phyloP scores from a whole-genome alignment of 106 monocot genomes.

The Dendrobium officinale region DNA sequence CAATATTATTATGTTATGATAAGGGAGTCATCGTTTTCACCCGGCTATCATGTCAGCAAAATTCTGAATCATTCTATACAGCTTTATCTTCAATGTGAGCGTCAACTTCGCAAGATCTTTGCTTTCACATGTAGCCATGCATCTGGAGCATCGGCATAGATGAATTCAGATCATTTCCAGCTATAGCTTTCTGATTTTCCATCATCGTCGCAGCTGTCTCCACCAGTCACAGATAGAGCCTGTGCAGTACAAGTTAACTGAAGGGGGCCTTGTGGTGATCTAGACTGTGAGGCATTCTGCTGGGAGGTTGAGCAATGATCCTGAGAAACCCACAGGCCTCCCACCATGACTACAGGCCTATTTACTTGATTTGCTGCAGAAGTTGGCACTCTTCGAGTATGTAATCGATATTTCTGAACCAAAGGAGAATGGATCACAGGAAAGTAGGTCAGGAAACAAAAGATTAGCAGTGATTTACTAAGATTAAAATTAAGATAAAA shows the following conservation, averaged over 20 bases:
- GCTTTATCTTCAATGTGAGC: not conserved
- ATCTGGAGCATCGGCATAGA: not conserved
- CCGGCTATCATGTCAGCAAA: not conserved
- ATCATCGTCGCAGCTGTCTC: slow-evolving; percentile 63
- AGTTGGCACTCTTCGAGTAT: slow-evolving; percentile 47
- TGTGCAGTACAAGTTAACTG: slow-evolving; percentile 24
- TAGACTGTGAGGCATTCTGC: slow-evolving; percentile 41
- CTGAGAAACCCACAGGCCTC: slow-evolving; percentile 32
- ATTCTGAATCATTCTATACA: slow-evolving; percentile 2
- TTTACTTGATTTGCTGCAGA: slow-evolving; percentile 16
- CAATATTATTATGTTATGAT: not conserved
- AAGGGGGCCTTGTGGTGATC: slow-evolving; percentile 81
- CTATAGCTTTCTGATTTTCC: slow-evolving; percentile 66
- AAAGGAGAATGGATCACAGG: not conserved
- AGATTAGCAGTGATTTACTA: no score
- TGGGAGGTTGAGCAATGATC: slow-evolving; percentile 29
- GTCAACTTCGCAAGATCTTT: not conserved
- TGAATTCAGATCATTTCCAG: slow-evolving; percentile 43
- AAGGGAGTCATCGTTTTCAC: not conserved
- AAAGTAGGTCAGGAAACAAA: no score
- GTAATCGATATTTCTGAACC: slow-evolving; percentile 80
- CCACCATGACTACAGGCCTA: slow-evolving; percentile 17
- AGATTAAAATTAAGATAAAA: not conserved
- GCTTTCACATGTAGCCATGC: not conserved
- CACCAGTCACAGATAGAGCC: slow-evolving; percentile 32